Evolutionary conservation across 2,329 filamentous ascomycete species (phyloP), one percentile per base, ranked within the genome.

Genomic region (Trichoderma koningiopsis): DNA sequence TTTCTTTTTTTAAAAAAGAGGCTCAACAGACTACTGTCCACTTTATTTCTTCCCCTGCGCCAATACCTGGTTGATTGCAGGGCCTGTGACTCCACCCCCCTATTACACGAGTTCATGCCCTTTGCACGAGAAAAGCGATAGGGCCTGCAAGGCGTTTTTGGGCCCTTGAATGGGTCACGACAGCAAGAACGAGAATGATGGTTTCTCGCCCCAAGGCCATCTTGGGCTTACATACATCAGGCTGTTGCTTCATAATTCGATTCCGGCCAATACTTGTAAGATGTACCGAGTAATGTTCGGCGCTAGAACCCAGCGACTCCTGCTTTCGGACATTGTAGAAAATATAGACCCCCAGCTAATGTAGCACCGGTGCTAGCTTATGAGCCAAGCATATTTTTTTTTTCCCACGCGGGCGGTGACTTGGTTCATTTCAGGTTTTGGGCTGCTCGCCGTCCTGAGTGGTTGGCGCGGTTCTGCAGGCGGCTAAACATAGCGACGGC

Each of bases 401-500:
- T 29, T 55, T 64, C 22, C 47, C 61, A 64, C 47, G 47, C 19
- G 60, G 31, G 40, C 16, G n/a, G 29, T 47, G 58, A 27, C 58
- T 22, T 31, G 40, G 40, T 43, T 62, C n/a, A 62, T 62, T 61
- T 61, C 58, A 61, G 58, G 19, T 31, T 53, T 29, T 31, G 60
- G 5, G 22, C 53, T 63, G 47, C 53, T 37, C 14, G 10, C 27
- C 22, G 24, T 55, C 43, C 47, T 65, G 62, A 57, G 49, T 65
- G 52, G 62, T 47, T 37, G 29, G 24, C 19, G 62, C 29, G 53
- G 16, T 40, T 53, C 37, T 29, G 53, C 53, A 49, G 47, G 53
- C 53, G 47, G 47, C 56, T 67, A 67, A 59, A 52, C 55, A 47
- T 67, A 59, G 55, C 40, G 55, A 47, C 55, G 55, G n/a, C 10